A percentile compares a stretch with the other conserved stretches of the same genome.
These are phyloP conservation scores for Acanthochlamys bracteata DNA, from an alignment of 106 monocot genomes.

Conservation along the genomic window DNA sequence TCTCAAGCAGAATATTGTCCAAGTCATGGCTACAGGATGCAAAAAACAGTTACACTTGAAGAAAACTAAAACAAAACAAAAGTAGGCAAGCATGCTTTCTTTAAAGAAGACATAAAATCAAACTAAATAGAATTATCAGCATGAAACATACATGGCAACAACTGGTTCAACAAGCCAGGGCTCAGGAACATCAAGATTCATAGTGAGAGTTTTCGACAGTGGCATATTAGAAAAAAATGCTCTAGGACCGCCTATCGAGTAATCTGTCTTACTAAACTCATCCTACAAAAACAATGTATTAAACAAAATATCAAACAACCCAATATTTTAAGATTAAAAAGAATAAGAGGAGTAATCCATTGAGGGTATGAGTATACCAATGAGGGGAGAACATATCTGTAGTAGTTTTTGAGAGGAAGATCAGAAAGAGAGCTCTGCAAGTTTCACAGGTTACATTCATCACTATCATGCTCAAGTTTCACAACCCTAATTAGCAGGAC, in stretches of 20 bases:
- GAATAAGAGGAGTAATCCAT: neutral
- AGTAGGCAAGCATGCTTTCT: no score
- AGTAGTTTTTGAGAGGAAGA: conserved; percentile 92
- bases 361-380: conserved; percentile 32
- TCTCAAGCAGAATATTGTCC: conserved; percentile 94
- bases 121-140: neutral
- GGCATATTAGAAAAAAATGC: conserved; percentile 97
- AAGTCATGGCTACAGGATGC: conserved; percentile 73
- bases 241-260: conserved; percentile 71
- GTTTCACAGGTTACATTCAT: no score
- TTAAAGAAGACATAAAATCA: neutral
- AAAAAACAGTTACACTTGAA: neutral
- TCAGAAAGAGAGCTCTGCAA: conserved; percentile 97
- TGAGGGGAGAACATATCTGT: conserved; percentile 81
- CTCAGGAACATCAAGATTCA: conserved; percentile 99
- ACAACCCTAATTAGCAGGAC: neutral
- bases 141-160: conserved; percentile 67
- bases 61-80: no score
- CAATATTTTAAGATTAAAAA: neutral
- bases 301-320: conserved; percentile 6
- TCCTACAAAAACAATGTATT: conserved; percentile 46
- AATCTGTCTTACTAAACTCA: conserved; percentile 77
- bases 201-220: conserved; percentile 81
- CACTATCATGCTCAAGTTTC: no score
- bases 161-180: conserved; percentile 95